Evolutionary conservation across 495 filamentous ascomycete genomes (phyloP).

Genomic region (Podospora pseudocomata): DNA sequence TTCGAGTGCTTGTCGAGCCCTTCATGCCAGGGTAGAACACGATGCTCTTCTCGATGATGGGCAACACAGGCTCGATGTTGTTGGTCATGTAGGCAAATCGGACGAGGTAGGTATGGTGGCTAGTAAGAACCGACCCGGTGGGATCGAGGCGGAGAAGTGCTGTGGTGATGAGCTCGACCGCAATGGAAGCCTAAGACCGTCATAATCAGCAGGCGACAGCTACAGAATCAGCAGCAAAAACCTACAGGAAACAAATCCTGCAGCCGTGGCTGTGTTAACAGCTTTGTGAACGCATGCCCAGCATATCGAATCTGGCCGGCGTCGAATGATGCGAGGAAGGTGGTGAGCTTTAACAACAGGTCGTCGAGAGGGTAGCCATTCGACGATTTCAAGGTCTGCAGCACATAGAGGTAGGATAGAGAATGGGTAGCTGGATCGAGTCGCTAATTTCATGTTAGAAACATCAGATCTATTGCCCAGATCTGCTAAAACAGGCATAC

Average conservation of each 20-base stretch:
- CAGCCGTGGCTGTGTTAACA: conserved; percentile 19
- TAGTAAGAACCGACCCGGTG: conserved; percentile 65
- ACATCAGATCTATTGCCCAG: neutral
- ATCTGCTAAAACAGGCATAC: conserved; percentile 15
- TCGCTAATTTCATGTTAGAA: conserved; percentile 19
- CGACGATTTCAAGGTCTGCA: conserved; percentile 20
- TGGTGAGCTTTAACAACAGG: conserved; percentile 35
- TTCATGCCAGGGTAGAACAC: conserved; percentile 58
- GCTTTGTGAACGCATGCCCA: conserved; percentile 27
- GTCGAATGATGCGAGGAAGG: conserved; percentile 46
- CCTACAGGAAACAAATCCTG: conserved; percentile 39
- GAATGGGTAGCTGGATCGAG: conserved; percentile 41
- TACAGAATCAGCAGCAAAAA: neutral
- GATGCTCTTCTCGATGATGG: conserved; percentile 65
- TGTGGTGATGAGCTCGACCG: conserved; percentile 56
- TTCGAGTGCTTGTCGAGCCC: conserved; percentile 23
- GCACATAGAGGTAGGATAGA: conserved; percentile 42
- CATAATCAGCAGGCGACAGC: neutral
- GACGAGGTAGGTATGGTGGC: conserved; percentile 58
- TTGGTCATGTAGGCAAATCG: conserved; percentile 52
- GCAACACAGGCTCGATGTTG: conserved; percentile 55
- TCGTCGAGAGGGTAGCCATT: conserved; percentile 17
- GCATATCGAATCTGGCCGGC: conserved; percentile 45
- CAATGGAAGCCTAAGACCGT: conserved; percentile 50
- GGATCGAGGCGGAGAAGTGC: conserved; percentile 72